Conservation (phyloP, 371 early-diverging fungal species). For the Chytridiales sp. region DNA sequence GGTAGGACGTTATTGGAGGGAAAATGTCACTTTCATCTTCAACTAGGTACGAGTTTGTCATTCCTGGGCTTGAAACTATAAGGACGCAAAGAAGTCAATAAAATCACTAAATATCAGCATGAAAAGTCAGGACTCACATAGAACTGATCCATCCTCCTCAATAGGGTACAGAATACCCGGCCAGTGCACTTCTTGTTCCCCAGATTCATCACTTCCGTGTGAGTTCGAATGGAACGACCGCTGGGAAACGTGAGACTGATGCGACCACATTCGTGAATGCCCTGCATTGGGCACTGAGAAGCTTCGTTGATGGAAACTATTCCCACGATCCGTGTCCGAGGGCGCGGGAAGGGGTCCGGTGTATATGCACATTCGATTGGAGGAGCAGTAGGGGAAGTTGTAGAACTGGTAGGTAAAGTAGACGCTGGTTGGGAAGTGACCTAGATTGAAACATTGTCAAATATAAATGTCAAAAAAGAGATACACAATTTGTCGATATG, state of each 20-base stretch:
- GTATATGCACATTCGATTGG: slow-evolving; percentile 33
- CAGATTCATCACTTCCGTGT: background rate
- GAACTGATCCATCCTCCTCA: slow-evolving; percentile 28
- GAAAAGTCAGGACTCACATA: slow-evolving; percentile 10
- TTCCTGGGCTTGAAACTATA: slow-evolving; percentile 20
- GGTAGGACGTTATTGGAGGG: slow-evolving; percentile 3
- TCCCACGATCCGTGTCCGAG: slow-evolving; percentile 1
- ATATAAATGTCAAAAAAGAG: slow-evolving; percentile 3
- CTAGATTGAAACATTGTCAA: slow-evolving; percentile 1
- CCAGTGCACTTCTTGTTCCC: slow-evolving; percentile 15
- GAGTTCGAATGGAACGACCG: slow-evolving; percentile 25
- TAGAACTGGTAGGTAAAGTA: slow-evolving; percentile 45
- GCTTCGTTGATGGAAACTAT: slow-evolving; percentile 23
- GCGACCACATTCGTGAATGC: slow-evolving; percentile 17
- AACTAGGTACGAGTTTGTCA: slow-evolving; percentile 23
- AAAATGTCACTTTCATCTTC: slow-evolving; percentile 15
- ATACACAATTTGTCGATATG: background rate
- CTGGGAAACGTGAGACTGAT: slow-evolving; percentile 24
- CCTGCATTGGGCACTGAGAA: slow-evolving; percentile 17
- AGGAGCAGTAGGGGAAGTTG: slow-evolving; percentile 37
- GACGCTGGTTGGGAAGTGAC: slow-evolving; percentile 26
- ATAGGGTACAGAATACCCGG: slow-evolving; percentile 36
- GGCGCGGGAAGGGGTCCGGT: slow-evolving; percentile 36
- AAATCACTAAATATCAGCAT: background rate
- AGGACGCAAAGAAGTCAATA: background rate